phyloP scores from a whole-genome alignment of 305 asterid species.

The Fraxinus baroniana region DNA sequence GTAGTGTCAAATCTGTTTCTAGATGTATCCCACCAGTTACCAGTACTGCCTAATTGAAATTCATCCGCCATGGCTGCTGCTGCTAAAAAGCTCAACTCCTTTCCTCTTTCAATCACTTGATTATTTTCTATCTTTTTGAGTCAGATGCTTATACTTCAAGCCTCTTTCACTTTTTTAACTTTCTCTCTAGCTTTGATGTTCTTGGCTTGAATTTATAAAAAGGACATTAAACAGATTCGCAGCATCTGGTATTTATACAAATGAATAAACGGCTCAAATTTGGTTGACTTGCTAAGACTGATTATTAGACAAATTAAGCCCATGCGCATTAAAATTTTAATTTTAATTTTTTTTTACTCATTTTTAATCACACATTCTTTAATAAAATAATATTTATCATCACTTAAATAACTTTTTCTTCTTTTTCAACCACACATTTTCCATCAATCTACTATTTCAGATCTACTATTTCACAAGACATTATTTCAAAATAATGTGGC shows the following conservation, averaged over 20 bases:
- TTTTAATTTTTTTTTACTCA: too few relatives aligned
- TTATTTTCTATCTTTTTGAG: neutral
- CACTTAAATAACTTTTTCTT: too few relatives aligned
- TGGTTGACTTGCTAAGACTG: constrained; percentile 60
- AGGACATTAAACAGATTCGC: neutral
- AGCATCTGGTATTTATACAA: neutral
- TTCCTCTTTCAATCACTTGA: neutral
- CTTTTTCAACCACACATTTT: too few relatives aligned
- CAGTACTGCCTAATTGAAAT: constrained; percentile 73
- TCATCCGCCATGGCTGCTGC: constrained; percentile 68
- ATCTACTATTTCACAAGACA: too few relatives aligned
- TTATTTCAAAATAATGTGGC: too few relatives aligned
- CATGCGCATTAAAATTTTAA: too few relatives aligned
- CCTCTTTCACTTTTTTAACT: neutral
- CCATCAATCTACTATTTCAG: too few relatives aligned
- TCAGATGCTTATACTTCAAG: constrained; percentile 26
- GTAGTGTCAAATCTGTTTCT: constrained; percentile 49
- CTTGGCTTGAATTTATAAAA: neutral
- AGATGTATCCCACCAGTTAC: constrained; percentile 81
- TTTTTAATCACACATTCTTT: too few relatives aligned
- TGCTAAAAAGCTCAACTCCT: constrained; percentile 5
- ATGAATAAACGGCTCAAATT: constrained; percentile 32
- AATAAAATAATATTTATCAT: too few relatives aligned
- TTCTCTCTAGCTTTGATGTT: neutral
- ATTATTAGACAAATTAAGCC: constrained; percentile 57